These are phyloP conservation scores for Oryza meridionalis DNA, from an alignment of 176 grass and related monocot genomes.

Conservation along the genomic window DNA sequence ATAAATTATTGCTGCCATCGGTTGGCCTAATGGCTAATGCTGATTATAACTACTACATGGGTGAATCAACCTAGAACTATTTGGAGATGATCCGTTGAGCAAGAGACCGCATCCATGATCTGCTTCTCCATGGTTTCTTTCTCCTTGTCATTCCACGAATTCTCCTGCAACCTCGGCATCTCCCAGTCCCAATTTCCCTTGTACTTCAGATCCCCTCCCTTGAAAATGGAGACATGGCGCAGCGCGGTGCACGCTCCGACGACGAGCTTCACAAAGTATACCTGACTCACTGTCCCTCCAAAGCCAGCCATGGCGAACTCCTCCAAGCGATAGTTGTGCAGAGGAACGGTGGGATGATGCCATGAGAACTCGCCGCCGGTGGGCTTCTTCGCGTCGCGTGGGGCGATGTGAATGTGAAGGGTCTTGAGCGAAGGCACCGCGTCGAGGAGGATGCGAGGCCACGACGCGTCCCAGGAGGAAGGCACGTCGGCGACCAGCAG, in stretches of 20 bases:
- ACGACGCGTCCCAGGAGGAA: conserved; percentile 14
- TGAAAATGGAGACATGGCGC: background rate
- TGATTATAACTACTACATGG: background rate
- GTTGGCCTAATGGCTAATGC: too few relatives aligned
- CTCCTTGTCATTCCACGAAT: too few relatives aligned
- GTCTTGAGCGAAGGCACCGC: background rate
- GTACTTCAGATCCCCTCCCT: background rate
- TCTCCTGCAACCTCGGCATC: conserved; percentile 10
- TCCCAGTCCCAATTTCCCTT: conserved; percentile 25
- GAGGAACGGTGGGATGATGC: background rate
- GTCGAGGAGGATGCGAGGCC: background rate
- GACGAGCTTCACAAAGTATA: conserved; percentile 11
- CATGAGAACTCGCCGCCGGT: background rate
- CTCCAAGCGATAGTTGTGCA: background rate
- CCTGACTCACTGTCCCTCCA: background rate
- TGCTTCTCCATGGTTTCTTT: too few relatives aligned
- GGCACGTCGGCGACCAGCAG: conserved; percentile 24
- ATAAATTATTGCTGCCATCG: too few relatives aligned
- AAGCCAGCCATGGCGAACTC: conserved; percentile 29
- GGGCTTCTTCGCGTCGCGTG: background rate
- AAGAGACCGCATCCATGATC: too few relatives aligned
- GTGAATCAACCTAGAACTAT: background rate
- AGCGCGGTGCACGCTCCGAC: background rate
- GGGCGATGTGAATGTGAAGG: conserved; percentile 17
- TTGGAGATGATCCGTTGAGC: background rate